phyloP scores from a whole-genome alignment of 805 yeast genomes.

The Geotrichum ghanense region DNA sequence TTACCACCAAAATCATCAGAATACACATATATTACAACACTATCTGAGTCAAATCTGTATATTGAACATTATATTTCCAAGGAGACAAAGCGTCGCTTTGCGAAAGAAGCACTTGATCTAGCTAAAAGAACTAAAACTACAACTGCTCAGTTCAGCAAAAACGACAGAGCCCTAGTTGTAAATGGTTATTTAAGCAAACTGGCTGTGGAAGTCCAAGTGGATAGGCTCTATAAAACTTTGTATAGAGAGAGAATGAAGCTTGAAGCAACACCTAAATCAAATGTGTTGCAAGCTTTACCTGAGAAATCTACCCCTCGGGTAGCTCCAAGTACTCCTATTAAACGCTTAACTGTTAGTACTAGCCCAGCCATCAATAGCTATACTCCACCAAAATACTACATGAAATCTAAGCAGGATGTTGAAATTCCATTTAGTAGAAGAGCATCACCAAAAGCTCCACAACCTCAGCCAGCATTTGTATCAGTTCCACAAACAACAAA shows the following conservation, averaged over 20 bases:
- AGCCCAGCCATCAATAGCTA: not conserved
- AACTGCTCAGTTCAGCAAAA: constrained; percentile 18
- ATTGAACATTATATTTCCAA: constrained; percentile 40
- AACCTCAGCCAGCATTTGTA: too few species aligned
- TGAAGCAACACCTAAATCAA: not conserved
- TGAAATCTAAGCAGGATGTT: not conserved
- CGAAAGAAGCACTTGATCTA: constrained; percentile 24
- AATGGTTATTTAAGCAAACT: constrained; percentile 36
- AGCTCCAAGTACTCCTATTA: not conserved
- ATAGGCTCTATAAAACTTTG: constrained; percentile 46
- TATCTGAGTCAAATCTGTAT: constrained; percentile 43
- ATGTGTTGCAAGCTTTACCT: not conserved
- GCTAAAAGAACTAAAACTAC: constrained; percentile 7
- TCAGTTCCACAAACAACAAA: too few species aligned
- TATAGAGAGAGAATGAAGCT: constrained; percentile 11
- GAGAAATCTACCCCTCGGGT: not conserved
- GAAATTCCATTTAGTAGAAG: not conserved
- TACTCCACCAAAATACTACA: not conserved
- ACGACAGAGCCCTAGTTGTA: constrained; percentile 37
- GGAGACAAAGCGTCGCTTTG: constrained; percentile 30
- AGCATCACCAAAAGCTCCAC: too few species aligned
- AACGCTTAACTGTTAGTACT: not conserved
- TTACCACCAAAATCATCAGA: constrained; percentile 33
- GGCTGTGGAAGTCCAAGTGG: constrained; percentile 56
- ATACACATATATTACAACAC: constrained; percentile 33